Evolutionary conservation across 108 stramenopile species (phyloP).

Genomic region (Fragilaria radians): DNA sequence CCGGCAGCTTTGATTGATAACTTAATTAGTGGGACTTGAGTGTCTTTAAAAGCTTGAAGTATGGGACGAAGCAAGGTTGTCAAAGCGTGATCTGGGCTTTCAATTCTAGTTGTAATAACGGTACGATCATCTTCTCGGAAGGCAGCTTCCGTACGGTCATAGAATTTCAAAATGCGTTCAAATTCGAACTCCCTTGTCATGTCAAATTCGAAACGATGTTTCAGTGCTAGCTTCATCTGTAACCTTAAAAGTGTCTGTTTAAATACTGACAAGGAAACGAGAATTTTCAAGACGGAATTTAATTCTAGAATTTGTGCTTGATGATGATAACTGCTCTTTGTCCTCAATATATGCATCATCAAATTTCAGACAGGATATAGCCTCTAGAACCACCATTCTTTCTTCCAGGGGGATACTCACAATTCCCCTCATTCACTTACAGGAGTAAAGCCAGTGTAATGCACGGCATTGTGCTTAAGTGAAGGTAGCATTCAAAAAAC

Average conservation of each 20-base stretch:
- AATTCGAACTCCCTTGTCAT: neutral
- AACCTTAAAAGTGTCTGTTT: neutral
- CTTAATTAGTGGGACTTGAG: neutral
- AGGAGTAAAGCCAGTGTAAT: too few species aligned
- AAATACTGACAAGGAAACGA: too few species aligned
- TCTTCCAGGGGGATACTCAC: too few species aligned
- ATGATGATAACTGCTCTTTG: too few species aligned
- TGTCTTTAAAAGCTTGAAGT: neutral
- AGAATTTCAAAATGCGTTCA: neutral
- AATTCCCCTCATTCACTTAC: too few species aligned
- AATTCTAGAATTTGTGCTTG: too few species aligned
- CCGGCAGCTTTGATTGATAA: neutral
- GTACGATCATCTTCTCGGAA: neutral
- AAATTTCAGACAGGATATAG: too few species aligned
- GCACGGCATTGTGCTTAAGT: too few species aligned
- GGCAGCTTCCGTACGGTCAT: neutral
- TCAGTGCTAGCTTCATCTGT: neutral
- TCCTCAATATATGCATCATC: too few species aligned
- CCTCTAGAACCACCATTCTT: too few species aligned
- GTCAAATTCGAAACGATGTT: slow-evolving; percentile 90
- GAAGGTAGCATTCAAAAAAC: too few species aligned
- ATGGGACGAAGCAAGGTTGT: neutral
- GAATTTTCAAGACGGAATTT: too few species aligned
- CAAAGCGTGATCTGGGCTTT: neutral
- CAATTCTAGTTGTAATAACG: neutral